Base-by-base conservation (phyloP, 2,329 filamentous ascomycete genomes). In the Fusarium sp. region DNA sequence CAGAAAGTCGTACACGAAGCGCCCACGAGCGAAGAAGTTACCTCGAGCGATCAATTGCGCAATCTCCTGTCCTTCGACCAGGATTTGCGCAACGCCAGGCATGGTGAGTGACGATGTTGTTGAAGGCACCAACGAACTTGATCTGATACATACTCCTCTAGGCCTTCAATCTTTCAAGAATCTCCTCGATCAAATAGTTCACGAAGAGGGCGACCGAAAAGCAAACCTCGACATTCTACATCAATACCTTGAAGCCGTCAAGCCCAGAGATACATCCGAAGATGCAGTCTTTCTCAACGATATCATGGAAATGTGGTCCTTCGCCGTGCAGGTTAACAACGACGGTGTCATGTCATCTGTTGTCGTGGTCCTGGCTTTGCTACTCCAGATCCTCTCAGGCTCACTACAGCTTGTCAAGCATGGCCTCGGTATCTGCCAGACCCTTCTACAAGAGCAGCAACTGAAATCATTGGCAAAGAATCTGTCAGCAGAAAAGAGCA, bases 291-390 rank as follows among this genome's bases (percentile, higher is more conserved):
- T 92, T 75, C 88, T 98, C 35, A 84, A 88, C 5, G 94, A 97
- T 77, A 84, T 98, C 43, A 93, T 97, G 83, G 93, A 97, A 77
- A 94, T 91, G 67, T 98, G 96, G 96, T 91, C 90, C 53, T 95
- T 93, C 83, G 95, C 93, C 8, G 90, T 91, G 35, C 91, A 94
- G 80, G 90, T 90, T 73, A 94, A 94, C 79, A 93, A 95, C 75
- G 95, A 97, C 66, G 89, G 91, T 61, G 85, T 98, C 67, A 88
- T 96, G 79, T 96, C 95, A 3, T 90, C 94, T 12, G 90, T 96
- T 6, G 91, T 93, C 4, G 93, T 96, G 3, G 91, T 95, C 12
- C 84, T 99, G 35, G 94, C 94, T 4, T 87, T 97, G 25, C 88
- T 98, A 50, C 85, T 98, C 40, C 94, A 92, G 81, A 89, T 93